phyloP scores from a whole-genome alignment of 2,329 filamentous ascomycete species.

The Aureobasidium melanogenum region DNA sequence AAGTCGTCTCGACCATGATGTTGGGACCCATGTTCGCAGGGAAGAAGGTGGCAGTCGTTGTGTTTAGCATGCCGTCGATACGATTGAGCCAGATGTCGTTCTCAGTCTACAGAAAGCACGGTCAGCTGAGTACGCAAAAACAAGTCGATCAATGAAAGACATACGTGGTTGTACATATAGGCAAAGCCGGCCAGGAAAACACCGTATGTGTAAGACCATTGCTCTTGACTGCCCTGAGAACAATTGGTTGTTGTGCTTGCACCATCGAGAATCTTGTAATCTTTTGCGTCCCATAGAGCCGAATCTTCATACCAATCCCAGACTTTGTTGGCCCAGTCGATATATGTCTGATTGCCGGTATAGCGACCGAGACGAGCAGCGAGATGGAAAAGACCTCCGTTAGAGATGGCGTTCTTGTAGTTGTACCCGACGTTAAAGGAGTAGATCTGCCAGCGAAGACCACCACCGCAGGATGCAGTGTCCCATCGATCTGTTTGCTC shows the following conservation, averaged over 20 bases:
- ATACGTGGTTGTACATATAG: conserved; percentile 12
- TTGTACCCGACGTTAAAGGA: conserved; percentile 59
- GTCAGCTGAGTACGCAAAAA: not conserved
- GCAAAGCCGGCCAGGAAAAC: conserved; percentile 27
- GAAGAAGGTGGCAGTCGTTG: conserved; percentile 39
- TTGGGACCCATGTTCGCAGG: conserved; percentile 38
- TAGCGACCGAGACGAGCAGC: conserved; percentile 63
- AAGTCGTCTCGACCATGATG: conserved; percentile 58
- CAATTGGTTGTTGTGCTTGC: conserved; percentile 44
- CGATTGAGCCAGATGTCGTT: conserved; percentile 21
- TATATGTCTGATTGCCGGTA: conserved; percentile 70
- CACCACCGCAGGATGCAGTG: conserved; percentile 55
- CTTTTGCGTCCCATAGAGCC: conserved; percentile 39
- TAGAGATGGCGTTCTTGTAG: conserved; percentile 51
- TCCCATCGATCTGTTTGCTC: conserved; percentile 67
- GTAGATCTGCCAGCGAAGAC: conserved; percentile 79
- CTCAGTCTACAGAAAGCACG: not conserved
- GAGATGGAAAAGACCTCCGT: conserved; percentile 49
- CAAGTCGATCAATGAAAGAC: not conserved
- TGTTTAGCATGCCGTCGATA: conserved; percentile 12
- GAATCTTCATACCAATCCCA: conserved; percentile 49
- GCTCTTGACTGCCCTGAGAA: conserved; percentile 38
- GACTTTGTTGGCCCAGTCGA: conserved; percentile 61
- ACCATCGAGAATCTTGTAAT: conserved; percentile 48
- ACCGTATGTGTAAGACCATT: conserved; percentile 33